Evolutionary conservation across 768 basidiomycete genomes (phyloP), one percentile per base, ranked within the genome.

Genomic region (Calocybe cyanea): DNA sequence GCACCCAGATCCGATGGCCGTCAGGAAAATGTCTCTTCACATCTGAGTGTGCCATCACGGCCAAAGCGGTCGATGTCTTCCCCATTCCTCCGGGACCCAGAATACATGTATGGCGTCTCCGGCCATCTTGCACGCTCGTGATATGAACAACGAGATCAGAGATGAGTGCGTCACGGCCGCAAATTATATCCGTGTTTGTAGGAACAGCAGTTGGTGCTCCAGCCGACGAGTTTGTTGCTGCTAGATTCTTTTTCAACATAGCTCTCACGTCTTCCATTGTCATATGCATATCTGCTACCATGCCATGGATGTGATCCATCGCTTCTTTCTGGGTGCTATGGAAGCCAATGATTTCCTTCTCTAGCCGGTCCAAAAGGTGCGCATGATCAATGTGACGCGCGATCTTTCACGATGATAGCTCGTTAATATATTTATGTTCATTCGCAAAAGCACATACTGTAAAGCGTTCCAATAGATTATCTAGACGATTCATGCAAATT

Each of bases 1-100:
- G n/a, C n/a, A 66, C 24, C 41, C 64, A 66, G 7, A 58, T 46
- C 15, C 62, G 57, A 19, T 50, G 42, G 11, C 42, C 37, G 8
- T 41, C 48, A 8, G 31, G 31, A 28, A 59, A 68, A 10, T 48
- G 40, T 9, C 45, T 18, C 3, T 24, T 10, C 5, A 68, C 45
- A 3, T 24, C 24, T 7, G 56, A 34, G 9, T 62, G 49, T 38
- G n/a, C n/a, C n/a, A n/a, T n/a, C n/a, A n/a, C n/a, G n/a, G n/a
- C n/a, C n/a, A n/a, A n/a, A n/a, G n/a, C n/a, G n/a, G n/a, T n/a
- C n/a, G n/a, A n/a, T n/a, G n/a, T n/a, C n/a, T n/a, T n/a, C n/a
- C n/a, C n/a, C 9, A 66, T 62, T 2, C 66, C 63, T 0, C 64
- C 66, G 8, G 60, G 46, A 4, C 66, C 66, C 4, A 68, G 43